phyloP scores from a whole-genome alignment of 2,329 filamentous ascomycete species.

The Stachybotrys elegans region DNA sequence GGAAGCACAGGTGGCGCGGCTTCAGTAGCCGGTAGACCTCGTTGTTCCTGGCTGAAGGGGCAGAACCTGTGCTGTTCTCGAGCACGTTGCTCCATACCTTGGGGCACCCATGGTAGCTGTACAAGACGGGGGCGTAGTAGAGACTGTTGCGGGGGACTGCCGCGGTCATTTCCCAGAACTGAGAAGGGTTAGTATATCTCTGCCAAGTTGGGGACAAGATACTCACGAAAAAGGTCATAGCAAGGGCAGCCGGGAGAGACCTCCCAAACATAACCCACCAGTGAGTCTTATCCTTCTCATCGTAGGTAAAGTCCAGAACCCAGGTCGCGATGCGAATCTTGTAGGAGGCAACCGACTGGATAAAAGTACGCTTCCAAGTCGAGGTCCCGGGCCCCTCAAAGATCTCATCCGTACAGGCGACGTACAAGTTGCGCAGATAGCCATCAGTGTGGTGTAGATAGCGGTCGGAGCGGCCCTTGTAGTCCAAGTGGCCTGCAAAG shows the following conservation, averaged over 20 bases:
- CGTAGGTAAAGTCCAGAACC: conserved; percentile 20
- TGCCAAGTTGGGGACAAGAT: fast-evolving
- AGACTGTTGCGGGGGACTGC: conserved; percentile 10
- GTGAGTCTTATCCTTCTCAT: conserved; percentile 19
- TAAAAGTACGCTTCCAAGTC: conserved; percentile 21
- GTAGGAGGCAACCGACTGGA: conserved; percentile 17
- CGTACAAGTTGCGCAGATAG: conserved; percentile 19
- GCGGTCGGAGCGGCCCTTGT: conserved; percentile 16
- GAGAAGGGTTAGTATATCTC: neutral
- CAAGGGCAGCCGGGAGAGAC: conserved; percentile 17
- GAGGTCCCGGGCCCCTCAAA: conserved; percentile 17
- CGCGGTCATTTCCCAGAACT: conserved; percentile 19
- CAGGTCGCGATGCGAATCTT: conserved; percentile 20
- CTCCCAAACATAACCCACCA: conserved; percentile 18
- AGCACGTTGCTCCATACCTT: conserved; percentile 21
- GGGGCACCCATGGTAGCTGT: conserved; percentile 16
- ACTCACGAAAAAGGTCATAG: conserved; percentile 17
- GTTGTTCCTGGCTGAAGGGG: conserved; percentile 15
- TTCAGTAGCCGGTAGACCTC: conserved; percentile 15
- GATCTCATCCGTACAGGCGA: conserved; percentile 17
- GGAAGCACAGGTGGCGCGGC: conserved; percentile 19
- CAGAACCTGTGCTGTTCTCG: conserved; percentile 17
- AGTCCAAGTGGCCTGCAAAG: conserved; percentile 15
- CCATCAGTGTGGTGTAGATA: conserved; percentile 19
- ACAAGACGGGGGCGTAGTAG: conserved; percentile 17